Percentiles rank a stretch among this genome's conserved stretches.
Evolutionary conservation across 768 basidiomycete species (phyloP).

Genomic region (Phylloporus sp.): DNA sequence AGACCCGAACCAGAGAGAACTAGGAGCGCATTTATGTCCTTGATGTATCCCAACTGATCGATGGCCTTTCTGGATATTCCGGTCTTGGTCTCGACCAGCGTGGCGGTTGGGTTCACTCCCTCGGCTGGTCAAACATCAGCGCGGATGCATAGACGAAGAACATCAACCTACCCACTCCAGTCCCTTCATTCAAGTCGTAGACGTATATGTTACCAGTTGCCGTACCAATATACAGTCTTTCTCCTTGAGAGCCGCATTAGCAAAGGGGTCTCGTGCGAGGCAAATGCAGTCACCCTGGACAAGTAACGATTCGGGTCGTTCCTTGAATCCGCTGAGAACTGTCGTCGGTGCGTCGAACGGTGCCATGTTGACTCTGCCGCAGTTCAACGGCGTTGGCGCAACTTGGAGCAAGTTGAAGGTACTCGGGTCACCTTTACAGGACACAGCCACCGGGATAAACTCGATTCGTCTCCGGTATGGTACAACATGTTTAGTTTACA

Average conservation of each 20-base stretch:
- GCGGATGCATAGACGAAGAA: conserved; percentile 24
- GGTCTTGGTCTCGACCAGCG: conserved; percentile 62
- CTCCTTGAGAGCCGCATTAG: conserved; percentile 33
- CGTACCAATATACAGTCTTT: conserved; percentile 60
- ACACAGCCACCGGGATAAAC: conserved; percentile 16
- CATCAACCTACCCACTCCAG: conserved; percentile 35
- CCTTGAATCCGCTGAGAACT: conserved; percentile 32
- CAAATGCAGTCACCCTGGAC: conserved; percentile 21
- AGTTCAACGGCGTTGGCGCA: no score
- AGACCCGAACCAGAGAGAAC: conserved; percentile 67
- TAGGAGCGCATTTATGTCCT: conserved; percentile 81
- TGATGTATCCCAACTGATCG: conserved; percentile 83
- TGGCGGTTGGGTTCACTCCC: conserved; percentile 8
- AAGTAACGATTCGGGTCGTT: conserved; percentile 32
- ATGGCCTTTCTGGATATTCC: conserved; percentile 62
- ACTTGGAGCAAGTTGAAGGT: no score
- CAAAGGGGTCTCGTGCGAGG: background rate
- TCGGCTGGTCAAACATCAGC: conserved; percentile 7
- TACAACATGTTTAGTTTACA: no score
- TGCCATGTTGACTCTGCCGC: conserved; percentile 26
- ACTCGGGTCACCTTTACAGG: no score
- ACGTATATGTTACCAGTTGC: conserved; percentile 50
- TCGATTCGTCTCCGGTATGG: no score
- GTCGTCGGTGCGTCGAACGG: conserved; percentile 27
- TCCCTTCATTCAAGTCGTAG: conserved; percentile 41